phyloP scores from a whole-genome alignment of 176 grass and related monocot species.

The Raddia guianensis region DNA sequence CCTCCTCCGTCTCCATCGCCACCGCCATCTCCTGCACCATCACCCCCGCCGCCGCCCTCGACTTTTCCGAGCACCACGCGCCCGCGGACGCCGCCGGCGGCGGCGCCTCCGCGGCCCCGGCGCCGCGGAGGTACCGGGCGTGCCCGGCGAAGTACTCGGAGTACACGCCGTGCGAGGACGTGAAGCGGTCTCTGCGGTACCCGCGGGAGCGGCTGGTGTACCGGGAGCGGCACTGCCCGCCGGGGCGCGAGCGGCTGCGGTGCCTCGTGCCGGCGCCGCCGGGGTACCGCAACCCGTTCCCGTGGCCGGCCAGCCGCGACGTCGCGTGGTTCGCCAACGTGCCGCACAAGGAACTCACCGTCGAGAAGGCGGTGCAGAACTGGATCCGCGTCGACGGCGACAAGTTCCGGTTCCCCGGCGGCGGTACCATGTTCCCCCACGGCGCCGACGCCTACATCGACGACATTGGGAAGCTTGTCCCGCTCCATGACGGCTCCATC shows the following conservation, averaged over 20 bases:
- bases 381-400: conserved; percentile 81
- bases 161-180: conserved; percentile 96
- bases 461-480: conserved; percentile 55
- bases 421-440: conserved; percentile 79
- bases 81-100: not conserved
- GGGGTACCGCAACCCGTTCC: conserved; percentile 60
- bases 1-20: conserved; percentile 36
- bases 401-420: conserved; percentile 69
- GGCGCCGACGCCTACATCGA: conserved; percentile 74
- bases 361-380: conserved; percentile 80
- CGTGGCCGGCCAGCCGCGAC: conserved; percentile 67
- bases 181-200: conserved; percentile 74
- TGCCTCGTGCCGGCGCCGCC: conserved; percentile 67
- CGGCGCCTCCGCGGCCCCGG: not conserved
- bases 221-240: conserved; percentile 88
- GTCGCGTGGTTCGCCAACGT: conserved; percentile 71
- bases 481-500: conserved; percentile 63
- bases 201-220: conserved; percentile 82
- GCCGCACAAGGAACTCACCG: conserved; percentile 78
- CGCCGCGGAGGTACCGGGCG: conserved; percentile 40
- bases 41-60: not conserved
- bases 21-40: conserved; percentile 40
- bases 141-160: conserved; percentile 75
- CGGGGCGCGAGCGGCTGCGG: conserved; percentile 49
- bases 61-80: conserved; percentile 48